These are phyloP conservation scores for Hypsizygus ulmarius DNA, from an alignment of 1,284 basidiomycete species.

Conservation along the genomic window DNA sequence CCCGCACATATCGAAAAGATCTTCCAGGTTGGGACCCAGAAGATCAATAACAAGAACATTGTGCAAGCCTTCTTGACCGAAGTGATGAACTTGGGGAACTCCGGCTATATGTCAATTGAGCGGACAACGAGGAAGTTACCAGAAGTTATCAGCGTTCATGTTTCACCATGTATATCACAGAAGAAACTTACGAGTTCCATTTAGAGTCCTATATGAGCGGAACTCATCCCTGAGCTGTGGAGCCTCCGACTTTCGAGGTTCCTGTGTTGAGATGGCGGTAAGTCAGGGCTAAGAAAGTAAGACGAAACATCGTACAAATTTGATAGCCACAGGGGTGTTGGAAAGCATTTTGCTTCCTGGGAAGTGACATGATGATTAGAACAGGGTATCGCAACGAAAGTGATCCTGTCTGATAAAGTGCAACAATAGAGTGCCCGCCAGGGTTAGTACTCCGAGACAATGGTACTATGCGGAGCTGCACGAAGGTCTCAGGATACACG, in stretches of 20 bases:
- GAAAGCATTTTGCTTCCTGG: conserved; percentile 86
- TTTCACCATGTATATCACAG: conserved; percentile 8
- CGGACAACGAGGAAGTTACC: conserved; percentile 7
- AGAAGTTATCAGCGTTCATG: conserved; percentile 10
- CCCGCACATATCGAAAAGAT: conserved; percentile 98
- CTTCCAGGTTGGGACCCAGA: conserved; percentile 93
- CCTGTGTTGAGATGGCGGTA: conserved; percentile 46
- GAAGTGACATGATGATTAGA: conserved; percentile 9
- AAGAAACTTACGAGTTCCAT: conserved; percentile 78
- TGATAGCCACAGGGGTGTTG: conserved; percentile 93
- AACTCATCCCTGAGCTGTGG: conserved; percentile 98
- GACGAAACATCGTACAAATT: conserved; percentile 72
- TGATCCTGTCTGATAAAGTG: not conserved
- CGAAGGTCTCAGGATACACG: too few species aligned
- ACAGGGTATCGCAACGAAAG: not conserved
- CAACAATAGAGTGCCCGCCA: not conserved
- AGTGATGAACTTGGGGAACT: conserved; percentile 97
- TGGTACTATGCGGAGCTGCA: not conserved
- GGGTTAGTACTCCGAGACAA: not conserved
- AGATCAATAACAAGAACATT: conserved; percentile 97
- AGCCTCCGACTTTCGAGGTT: conserved; percentile 97
- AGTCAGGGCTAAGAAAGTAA: conserved; percentile 16
- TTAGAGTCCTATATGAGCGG: conserved; percentile 93
- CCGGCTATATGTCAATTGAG: conserved; percentile 57
- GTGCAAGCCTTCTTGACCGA: conserved; percentile 97